Evolutionary conservation across 1,284 basidiomycete genomes (phyloP).

Genomic region (Cystobasidium sp.): DNA sequence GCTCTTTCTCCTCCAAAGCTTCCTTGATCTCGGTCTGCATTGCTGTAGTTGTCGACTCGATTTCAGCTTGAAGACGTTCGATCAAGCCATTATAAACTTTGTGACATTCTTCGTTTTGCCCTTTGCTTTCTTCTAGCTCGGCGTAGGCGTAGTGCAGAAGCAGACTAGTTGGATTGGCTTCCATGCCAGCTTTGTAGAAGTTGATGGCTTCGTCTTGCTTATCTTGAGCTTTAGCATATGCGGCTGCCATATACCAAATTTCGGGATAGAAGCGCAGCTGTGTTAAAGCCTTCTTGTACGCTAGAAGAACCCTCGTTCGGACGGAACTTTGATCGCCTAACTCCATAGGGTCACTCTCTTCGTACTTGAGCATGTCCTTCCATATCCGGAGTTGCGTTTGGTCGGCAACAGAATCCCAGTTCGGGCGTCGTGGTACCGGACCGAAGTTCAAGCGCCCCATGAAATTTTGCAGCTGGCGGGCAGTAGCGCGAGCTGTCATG

Average conservation of each 20-base stretch:
- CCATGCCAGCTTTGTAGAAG: slow-evolving; percentile 81
- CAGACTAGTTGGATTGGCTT: slow-evolving; percentile 86
- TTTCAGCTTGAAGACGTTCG: slow-evolving; percentile 68
- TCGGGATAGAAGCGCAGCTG: slow-evolving; percentile 94
- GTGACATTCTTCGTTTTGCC: slow-evolving; percentile 54
- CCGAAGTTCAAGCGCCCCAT: slow-evolving; percentile 59
- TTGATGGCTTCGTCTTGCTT: slow-evolving; percentile 79
- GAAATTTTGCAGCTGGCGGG: slow-evolving; percentile 72
- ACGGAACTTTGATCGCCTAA: slow-evolving; percentile 77
- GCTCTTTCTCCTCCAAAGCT: slow-evolving; percentile 55
- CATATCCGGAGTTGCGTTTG: slow-evolving; percentile 77
- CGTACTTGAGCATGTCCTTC: slow-evolving; percentile 93
- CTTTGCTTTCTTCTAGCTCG: slow-evolving; percentile 73
- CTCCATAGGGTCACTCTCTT: slow-evolving; percentile 90
- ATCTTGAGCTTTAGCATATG: slow-evolving; percentile 73
- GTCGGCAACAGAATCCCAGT: slow-evolving; percentile 69
- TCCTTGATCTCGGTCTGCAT: slow-evolving; percentile 61
- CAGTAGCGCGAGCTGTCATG: slow-evolving; percentile 90
- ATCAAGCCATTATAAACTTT: slow-evolving; percentile 69
- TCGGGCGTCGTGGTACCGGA: slow-evolving; percentile 71
- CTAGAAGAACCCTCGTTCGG: slow-evolving; percentile 73
- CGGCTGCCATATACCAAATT: slow-evolving; percentile 78
- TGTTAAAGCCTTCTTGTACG: slow-evolving; percentile 84
- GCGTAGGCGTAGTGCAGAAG: slow-evolving; percentile 85
- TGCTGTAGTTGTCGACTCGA: slow-evolving; percentile 69